These are phyloP conservation scores for Phalaenopsis equestris DNA, from an alignment of 106 monocot genomes.

Conservation along the genomic window DNA sequence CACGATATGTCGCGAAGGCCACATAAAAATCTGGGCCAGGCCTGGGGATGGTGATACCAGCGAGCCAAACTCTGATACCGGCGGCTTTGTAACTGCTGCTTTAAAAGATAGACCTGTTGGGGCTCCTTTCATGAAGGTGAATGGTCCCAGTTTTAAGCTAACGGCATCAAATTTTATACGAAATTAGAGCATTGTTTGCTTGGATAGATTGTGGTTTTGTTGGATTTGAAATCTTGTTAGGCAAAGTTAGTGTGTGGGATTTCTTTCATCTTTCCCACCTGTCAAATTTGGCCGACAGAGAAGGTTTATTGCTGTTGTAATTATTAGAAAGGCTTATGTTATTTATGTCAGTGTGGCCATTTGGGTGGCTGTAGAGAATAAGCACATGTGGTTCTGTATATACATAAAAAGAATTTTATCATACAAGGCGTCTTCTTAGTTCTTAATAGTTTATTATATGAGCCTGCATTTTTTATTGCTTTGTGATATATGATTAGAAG, in stretches of 20 bases:
- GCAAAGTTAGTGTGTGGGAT: neutral
- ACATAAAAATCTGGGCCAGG: constrained; percentile 53
- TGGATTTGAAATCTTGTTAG: no score
- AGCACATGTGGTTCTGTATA: constrained; percentile 1
- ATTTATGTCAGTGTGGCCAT: neutral
- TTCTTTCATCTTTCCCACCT: neutral
- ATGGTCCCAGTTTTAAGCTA: constrained; percentile 22
- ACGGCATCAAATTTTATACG: constrained; percentile 19
- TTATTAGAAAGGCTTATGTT: neutral
- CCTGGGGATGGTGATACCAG: constrained; percentile 22
- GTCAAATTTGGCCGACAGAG: neutral
- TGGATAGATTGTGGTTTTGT: no score
- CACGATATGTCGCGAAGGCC: constrained; percentile 45
- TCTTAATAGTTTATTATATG: neutral
- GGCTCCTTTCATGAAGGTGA: constrained; percentile 5
- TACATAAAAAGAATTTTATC: neutral
- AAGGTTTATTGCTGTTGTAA: neutral
- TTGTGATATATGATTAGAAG: neutral
- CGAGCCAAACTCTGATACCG: constrained; percentile 17
- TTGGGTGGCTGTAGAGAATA: constrained; percentile 8
- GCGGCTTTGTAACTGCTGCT: neutral
- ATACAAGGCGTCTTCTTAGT: neutral
- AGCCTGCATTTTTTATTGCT: neutral
- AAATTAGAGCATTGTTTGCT: neutral
- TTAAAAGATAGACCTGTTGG: constrained; percentile 19